Base-by-base conservation (phyloP, 192 early-diverging fungal species). In the Diversispora eburnea region DNA sequence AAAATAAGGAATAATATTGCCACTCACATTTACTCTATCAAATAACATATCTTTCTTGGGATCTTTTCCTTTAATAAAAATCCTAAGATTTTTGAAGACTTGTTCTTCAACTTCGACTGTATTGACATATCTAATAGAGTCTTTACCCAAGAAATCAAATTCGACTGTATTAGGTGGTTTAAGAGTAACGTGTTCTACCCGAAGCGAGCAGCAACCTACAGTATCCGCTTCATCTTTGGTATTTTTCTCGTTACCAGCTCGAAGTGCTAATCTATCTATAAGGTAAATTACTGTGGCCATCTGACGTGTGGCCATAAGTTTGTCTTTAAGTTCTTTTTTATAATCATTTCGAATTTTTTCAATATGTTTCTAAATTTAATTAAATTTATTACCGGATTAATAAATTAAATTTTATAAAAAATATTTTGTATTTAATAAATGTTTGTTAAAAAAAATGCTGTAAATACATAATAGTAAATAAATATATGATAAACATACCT, bases 141-240 rank as follows among this genome's bases (percentile, higher is more conserved):
- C 97, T 72, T 99, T 99, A 83, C 97, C 97, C 76, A 98, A 81
- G 77, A 99, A 99, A 78, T 99, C 97, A 82, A 99, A 93, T 60
- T 87, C 82, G 60, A 99, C 86, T 51, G 83, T 92, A 77, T 92
- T 94, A 45, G 94, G 94, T 46, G 91, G 81, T 66, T 92, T 88
- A 22, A 98, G 82, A 19, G 85, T 88, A 43, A 99, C 85, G 74
- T 99, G 96, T 80, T 99, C 96, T 73, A 81, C 92, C 45, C 96
- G 90, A 62, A 99, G 81, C 5, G 97, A 99, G 82, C 97, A 99
- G 75, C 97, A 99, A 76, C 97, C 97, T 0, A 98, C 97, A 4
- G 97, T 99, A 78, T 99, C 97, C 0, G 97, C 97, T 82, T 97
- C 96, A 68, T 99, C 95, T 0, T 33, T 20, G 45, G 94, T 94